These are phyloP conservation scores for Fusarium floridanum DNA, from an alignment of 2,329 filamentous ascomycete species.

Conservation along the genomic window DNA sequence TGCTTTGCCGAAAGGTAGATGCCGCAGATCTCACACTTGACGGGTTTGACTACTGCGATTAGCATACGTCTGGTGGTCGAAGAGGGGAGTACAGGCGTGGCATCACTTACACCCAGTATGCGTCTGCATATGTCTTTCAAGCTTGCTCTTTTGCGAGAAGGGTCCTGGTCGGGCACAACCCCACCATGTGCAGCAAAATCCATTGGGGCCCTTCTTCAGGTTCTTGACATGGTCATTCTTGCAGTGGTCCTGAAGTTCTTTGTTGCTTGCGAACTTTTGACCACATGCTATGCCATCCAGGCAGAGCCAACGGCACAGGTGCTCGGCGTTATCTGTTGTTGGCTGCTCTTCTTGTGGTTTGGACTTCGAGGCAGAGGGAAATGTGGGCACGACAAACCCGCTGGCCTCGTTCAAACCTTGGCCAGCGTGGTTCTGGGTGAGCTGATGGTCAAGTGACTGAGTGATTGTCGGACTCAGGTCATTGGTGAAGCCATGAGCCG, in stretches of 20 bases:
- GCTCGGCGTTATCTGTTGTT: constrained; percentile 43
- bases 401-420: constrained; percentile 9
- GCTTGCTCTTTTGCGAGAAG: constrained; percentile 72
- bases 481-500: constrained; percentile 7
- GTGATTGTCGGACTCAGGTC: not conserved
- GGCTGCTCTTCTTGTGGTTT: constrained; percentile 29
- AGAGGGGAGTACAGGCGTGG: not conserved
- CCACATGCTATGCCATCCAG: constrained; percentile 48
- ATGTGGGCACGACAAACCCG: constrained; percentile 10
- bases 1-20: constrained; percentile 75
- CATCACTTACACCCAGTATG: constrained; percentile 71
- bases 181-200: constrained; percentile 69
- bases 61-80: constrained; percentile 11
- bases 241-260: constrained; percentile 68
- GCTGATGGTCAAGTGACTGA: constrained; percentile 17
- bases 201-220: constrained; percentile 58
- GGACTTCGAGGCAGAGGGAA: constrained; percentile 21
- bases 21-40: constrained; percentile 67
- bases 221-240: constrained; percentile 62
- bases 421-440: constrained; percentile 9
- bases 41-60: constrained; percentile 66
- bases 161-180: constrained; percentile 66
- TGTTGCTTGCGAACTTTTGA: constrained; percentile 56
- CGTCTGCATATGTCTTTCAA: constrained; percentile 74
- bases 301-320: constrained; percentile 51